Percentiles rank a stretch among this genome's conserved stretches.
These are phyloP conservation scores for Irpex rosettiformis DNA, from an alignment of 1,284 basidiomycete species.

Conservation along the genomic window DNA sequence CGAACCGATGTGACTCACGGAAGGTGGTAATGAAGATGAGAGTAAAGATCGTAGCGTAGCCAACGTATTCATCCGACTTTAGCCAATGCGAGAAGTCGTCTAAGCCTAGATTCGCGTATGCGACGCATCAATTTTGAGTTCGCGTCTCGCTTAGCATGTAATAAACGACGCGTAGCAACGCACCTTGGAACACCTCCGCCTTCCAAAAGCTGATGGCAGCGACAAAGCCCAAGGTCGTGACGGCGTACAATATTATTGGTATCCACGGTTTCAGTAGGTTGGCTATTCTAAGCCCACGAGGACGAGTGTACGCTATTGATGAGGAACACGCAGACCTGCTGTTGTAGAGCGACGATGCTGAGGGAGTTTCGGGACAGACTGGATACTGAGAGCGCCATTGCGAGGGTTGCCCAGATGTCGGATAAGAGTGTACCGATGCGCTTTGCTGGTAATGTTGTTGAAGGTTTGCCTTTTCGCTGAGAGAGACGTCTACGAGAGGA, in stretches of 20 bases:
- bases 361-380: slow-evolving; percentile 16
- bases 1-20: slow-evolving; percentile 50
- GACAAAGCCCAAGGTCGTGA: slow-evolving; percentile 66
- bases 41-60: slow-evolving; percentile 68
- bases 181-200: slow-evolving; percentile 67
- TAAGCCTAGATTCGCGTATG: slow-evolving; percentile 50
- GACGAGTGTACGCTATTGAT: slow-evolving; percentile 39
- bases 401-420: slow-evolving; percentile 1
- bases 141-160: background rate
- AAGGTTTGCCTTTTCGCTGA: slow-evolving; percentile 23
- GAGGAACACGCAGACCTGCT: slow-evolving; percentile 24
- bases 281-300: slow-evolving; percentile 49
- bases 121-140: slow-evolving; percentile 6
- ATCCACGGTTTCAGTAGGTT: slow-evolving; percentile 65
- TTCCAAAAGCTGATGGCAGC: slow-evolving; percentile 73
- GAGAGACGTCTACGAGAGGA: background rate
- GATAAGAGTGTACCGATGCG: slow-evolving; percentile 6
- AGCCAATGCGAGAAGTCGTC: slow-evolving; percentile 74
- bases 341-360: slow-evolving; percentile 21
- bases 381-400: slow-evolving; percentile 18
- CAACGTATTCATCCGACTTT: slow-evolving; percentile 60
- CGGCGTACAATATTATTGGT: slow-evolving; percentile 65
- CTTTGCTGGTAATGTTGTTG: slow-evolving; percentile 8
- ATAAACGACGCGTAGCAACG: slow-evolving; percentile 22
- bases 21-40: slow-evolving; percentile 82